Conservation (phyloP, 768 basidiomycete genomes). For the Coprinopsis marcescibilis region DNA sequence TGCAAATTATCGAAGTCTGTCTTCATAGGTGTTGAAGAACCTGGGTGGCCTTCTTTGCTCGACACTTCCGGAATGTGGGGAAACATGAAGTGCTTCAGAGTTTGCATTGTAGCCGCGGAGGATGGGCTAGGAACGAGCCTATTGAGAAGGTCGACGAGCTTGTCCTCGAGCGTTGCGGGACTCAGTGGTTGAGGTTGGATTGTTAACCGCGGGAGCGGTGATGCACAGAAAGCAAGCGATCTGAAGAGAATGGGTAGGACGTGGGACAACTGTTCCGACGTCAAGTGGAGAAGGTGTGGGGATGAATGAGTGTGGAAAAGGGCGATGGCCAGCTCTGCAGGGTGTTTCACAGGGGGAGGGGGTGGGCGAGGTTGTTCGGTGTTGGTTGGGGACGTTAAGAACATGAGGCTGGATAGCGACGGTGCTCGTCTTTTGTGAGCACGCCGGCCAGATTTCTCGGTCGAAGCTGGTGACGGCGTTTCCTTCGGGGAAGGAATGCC, state of each 20-base stretch:
- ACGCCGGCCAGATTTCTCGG: constrained; percentile 5
- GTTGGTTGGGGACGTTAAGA: constrained; percentile 50
- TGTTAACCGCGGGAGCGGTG: constrained; percentile 64
- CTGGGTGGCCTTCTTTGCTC: background rate
- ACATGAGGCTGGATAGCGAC: constrained; percentile 54
- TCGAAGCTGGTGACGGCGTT: constrained; percentile 6
- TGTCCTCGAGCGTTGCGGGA: constrained; percentile 42
- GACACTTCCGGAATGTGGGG: constrained; percentile 31
- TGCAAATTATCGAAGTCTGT: constrained; percentile 5
- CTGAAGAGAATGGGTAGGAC: constrained; percentile 76
- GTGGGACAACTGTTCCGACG: constrained; percentile 43
- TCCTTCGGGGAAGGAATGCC: background rate
- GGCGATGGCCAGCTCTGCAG: constrained; percentile 57
- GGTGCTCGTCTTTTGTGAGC: constrained; percentile 14
- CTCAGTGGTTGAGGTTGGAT: constrained; percentile 36
- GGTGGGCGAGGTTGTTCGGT: constrained; percentile 22
- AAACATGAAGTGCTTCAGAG: constrained; percentile 53
- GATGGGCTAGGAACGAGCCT: constrained; percentile 61
- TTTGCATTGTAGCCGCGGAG: constrained; percentile 55
- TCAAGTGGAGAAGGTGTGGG: constrained; percentile 54
- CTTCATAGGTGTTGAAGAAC: background rate
- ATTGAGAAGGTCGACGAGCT: constrained; percentile 50
- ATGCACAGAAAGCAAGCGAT: constrained; percentile 55
- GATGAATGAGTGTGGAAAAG: constrained; percentile 61
- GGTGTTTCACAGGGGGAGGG: constrained; percentile 31